Evolutionary conservation across 192 early-diverging fungal genomes (phyloP).

Genomic region (Backusella sp.): DNA sequence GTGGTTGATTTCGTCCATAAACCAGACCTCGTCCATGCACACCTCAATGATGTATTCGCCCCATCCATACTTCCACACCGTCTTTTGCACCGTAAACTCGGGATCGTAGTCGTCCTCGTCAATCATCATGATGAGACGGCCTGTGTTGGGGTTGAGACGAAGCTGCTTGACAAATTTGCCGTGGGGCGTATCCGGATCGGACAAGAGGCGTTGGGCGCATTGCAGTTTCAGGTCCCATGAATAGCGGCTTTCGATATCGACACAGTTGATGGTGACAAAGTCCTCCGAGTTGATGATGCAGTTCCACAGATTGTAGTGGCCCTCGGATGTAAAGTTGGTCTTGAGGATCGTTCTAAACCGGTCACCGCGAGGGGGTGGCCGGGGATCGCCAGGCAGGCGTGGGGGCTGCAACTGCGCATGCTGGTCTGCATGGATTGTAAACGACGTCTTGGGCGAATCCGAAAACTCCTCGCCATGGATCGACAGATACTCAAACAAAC

Average conservation of each 20-base stretch:
- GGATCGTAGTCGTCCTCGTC: slow-evolving; percentile 26
- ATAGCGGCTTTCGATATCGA: slow-evolving; percentile 35
- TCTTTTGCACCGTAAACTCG: slow-evolving; percentile 30
- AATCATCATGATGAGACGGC: slow-evolving; percentile 25
- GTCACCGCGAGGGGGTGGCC: slow-evolving; percentile 2
- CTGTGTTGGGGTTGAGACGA: slow-evolving; percentile 21
- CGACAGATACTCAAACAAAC: slow-evolving; percentile 29
- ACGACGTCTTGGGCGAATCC: slow-evolving; percentile 27
- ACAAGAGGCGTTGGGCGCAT: slow-evolving; percentile 27
- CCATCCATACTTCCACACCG: slow-evolving; percentile 42
- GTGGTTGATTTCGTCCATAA: slow-evolving; percentile 7
- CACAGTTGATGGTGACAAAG: slow-evolving; percentile 26
- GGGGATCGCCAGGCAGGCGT: not conserved
- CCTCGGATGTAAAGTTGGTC: slow-evolving; percentile 30
- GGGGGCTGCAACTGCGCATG: slow-evolving; percentile 5
- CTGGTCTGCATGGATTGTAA: slow-evolving; percentile 25
- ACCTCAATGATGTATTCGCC: slow-evolving; percentile 40
- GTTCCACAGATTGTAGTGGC: slow-evolving; percentile 37
- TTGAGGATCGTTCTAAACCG: slow-evolving; percentile 17
- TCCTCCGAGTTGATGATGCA: slow-evolving; percentile 30
- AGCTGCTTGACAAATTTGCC: slow-evolving; percentile 32
- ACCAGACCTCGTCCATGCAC: slow-evolving; percentile 41
- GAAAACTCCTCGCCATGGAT: slow-evolving; percentile 12
- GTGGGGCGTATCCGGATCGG: slow-evolving; percentile 31
- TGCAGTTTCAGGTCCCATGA: slow-evolving; percentile 40